Evolutionary conservation across 2,329 filamentous ascomycete species (phyloP).

Genomic region (Alternaria ethzedia): DNA sequence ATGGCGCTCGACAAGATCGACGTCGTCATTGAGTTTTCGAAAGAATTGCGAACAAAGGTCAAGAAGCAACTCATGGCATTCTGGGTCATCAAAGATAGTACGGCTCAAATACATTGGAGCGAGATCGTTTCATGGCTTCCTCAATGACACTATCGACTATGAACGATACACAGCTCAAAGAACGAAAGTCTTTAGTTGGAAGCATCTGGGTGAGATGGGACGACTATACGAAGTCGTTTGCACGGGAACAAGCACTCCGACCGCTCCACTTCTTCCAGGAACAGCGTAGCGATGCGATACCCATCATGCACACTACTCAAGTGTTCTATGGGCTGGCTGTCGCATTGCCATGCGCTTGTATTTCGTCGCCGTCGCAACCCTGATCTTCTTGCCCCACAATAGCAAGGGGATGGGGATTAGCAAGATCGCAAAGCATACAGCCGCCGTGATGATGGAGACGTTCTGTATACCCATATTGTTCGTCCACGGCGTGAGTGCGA

Average conservation of each 20-base stretch:
- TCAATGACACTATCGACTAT: not conserved
- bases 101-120: slow-evolving; percentile 5
- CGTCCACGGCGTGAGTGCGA: slow-evolving; percentile 54
- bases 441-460: slow-evolving; percentile 51
- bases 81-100: slow-evolving; percentile 7
- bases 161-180: not conserved
- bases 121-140: slow-evolving; percentile 6
- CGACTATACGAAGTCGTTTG: rapidly evolving
- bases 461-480: slow-evolving; percentile 48
- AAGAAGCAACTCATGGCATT: slow-evolving; percentile 7
- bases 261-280: not conserved
- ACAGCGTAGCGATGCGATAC: not conserved
- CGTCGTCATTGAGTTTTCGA: not conserved
- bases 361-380: slow-evolving; percentile 14
- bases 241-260: not conserved
- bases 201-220: not conserved
- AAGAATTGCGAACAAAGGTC: not conserved
- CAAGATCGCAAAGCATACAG: slow-evolving; percentile 43
- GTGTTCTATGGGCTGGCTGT: slow-evolving; percentile 15
- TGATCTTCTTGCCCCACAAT: slow-evolving; percentile 19
- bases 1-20: not conserved
- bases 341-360: slow-evolving; percentile 18
- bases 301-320: not conserved
- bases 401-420: slow-evolving; percentile 19
- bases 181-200: rapidly evolving